Conservation (phyloP, 345 rosid species). For the Brassica juncea region DNA sequence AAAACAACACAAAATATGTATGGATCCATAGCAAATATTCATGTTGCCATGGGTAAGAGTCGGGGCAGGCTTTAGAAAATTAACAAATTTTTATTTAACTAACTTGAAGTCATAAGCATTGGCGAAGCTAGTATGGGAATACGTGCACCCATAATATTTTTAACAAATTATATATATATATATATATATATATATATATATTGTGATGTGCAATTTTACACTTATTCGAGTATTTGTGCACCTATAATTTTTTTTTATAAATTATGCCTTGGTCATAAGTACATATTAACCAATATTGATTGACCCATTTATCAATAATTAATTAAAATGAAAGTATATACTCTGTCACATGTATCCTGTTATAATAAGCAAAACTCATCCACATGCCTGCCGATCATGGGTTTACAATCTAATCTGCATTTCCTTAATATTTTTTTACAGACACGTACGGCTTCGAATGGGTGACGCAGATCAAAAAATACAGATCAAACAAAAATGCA, state of each 20-base stretch:
- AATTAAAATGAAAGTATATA: background rate
- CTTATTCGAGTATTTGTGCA: background rate
- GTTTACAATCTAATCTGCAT: slow-evolving; percentile 16
- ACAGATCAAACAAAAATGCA: too few relatives aligned
- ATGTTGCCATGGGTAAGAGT: too few relatives aligned
- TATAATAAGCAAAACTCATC: slow-evolving; percentile 14
- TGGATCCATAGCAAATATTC: too few relatives aligned
- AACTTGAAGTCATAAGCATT: background rate
- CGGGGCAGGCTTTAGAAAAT: background rate
- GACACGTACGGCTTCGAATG: background rate
- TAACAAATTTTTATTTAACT: slow-evolving; percentile 18
- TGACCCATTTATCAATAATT: slow-evolving; percentile 13
- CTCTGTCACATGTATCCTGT: background rate
- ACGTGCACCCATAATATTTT: background rate
- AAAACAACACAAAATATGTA: too few relatives aligned
- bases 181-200: too few relatives aligned
- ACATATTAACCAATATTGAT: slow-evolving; percentile 5
- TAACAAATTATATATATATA: too few relatives aligned
- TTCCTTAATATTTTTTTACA: background rate
- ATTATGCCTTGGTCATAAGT: too few relatives aligned
- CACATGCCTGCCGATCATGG: slow-evolving; percentile 29
- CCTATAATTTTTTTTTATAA: too few relatives aligned
- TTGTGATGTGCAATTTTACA: background rate
- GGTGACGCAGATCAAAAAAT: too few relatives aligned
- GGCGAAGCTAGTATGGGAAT: background rate